Evolutionary conservation across 2,329 filamentous ascomycete genomes (phyloP).

Genomic region (Aphanoascus verrucosus): DNA sequence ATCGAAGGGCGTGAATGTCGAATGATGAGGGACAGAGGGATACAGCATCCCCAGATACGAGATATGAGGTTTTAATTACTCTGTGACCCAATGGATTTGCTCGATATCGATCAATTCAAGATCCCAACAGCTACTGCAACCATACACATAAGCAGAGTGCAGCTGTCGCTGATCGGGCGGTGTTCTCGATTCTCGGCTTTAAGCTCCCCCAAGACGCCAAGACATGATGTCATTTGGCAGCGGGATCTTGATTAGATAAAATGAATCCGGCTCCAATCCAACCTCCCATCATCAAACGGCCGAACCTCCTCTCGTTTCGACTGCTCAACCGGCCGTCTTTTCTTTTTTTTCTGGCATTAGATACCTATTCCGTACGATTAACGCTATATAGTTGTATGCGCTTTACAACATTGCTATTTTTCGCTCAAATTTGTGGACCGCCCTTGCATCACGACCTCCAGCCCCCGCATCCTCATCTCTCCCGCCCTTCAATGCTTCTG

Average conservation of each 20-base stretch:
- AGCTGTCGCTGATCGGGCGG: too few species aligned
- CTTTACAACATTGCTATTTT: not conserved
- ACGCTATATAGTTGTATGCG: not conserved
- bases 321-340: not conserved
- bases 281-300: not conserved
- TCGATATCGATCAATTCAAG: too few species aligned
- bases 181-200: too few species aligned
- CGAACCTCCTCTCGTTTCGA: not conserved
- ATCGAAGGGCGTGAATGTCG: too few species aligned
- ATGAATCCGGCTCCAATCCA: not conserved
- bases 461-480: not conserved
- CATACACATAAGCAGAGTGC: too few species aligned
- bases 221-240: not conserved
- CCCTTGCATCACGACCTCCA: not conserved
- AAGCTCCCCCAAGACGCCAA: not conserved
- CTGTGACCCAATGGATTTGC: too few species aligned
- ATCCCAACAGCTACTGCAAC: too few species aligned
- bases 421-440: not conserved
- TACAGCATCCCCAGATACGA: too few species aligned
- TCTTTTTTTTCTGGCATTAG: too few species aligned
- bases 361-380: not conserved
- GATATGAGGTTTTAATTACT: too few species aligned
- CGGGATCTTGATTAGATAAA: slow-evolving; percentile 11
- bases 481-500: slow-evolving; percentile 12
- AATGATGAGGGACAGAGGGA: too few species aligned